These are phyloP conservation scores for Skeletonema costatum DNA, from an alignment of 108 stramenopile genomes.

Conservation along the genomic window DNA sequence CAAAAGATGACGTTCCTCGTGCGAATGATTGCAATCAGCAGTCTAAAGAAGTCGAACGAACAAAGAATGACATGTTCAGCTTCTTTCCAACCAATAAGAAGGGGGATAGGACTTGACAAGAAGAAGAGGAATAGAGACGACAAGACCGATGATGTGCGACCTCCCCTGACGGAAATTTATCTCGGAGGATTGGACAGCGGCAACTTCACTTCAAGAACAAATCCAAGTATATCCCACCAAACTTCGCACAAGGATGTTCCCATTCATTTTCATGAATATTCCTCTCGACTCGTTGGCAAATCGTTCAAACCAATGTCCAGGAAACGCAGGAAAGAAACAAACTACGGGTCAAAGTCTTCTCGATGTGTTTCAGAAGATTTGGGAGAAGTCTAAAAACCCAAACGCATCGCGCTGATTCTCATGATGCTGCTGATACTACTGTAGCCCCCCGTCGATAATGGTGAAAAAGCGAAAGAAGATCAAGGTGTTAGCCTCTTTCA, in stretches of 20 bases:
- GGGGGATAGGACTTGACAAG: neutral
- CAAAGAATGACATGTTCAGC: conserved; percentile 26
- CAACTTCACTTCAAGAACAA: conserved; percentile 1
- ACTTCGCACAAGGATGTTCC: conserved; percentile 42
- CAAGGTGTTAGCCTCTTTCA: conserved; percentile 22
- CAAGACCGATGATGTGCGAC: conserved; percentile 13
- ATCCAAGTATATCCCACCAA: conserved; percentile 6
- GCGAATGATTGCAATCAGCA: neutral
- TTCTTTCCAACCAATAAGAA: conserved; percentile 36
- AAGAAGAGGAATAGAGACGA: neutral
- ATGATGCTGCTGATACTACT: neutral
- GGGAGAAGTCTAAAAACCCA: conserved; percentile 31
- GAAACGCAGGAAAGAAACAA: conserved; percentile 24
- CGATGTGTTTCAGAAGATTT: conserved; percentile 40
- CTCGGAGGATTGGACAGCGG: conserved; percentile 12
- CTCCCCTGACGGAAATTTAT: conserved; percentile 42
- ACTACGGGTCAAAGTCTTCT: conserved; percentile 39
- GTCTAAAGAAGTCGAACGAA: neutral
- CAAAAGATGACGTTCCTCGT: neutral
- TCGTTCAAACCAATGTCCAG: conserved; percentile 47
- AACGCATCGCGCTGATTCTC: neutral
- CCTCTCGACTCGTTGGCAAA: conserved; percentile 37
- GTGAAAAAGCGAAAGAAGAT: neutral
- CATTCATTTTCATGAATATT: conserved; percentile 50
- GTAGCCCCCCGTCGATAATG: neutral